Conservation (phyloP, 164 flowering plant species). For the Protea cynaroides region DNA sequence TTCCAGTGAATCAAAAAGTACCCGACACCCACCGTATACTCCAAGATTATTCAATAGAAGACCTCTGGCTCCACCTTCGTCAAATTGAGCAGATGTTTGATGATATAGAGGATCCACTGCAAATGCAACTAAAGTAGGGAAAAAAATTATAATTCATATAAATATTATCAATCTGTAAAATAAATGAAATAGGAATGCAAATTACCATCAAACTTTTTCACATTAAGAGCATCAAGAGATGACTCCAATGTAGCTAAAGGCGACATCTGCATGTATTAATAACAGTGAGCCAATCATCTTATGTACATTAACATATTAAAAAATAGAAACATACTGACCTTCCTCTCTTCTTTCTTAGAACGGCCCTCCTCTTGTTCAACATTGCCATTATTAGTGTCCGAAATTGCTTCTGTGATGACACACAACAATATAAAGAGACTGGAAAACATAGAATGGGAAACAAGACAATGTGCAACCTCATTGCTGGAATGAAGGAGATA, state of each 20-base stretch:
- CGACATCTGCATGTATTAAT: constrained; percentile 54
- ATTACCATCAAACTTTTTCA: constrained; percentile 93
- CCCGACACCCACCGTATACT: constrained; percentile 81
- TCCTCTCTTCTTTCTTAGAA: constrained; percentile 63
- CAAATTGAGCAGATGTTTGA: constrained; percentile 96
- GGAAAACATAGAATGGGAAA: neutral
- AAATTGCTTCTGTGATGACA: constrained; percentile 28
- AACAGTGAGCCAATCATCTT: constrained; percentile 13
- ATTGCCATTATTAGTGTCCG: constrained; percentile 28
- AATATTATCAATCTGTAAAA: neutral
- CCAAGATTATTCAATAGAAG: constrained; percentile 91
- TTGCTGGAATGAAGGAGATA: neutral
- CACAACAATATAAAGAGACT: constrained; percentile 9
- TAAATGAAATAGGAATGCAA: neutral
- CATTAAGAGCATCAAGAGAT: constrained; percentile 85
- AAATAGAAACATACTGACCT: constrained; percentile 35
- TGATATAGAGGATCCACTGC: constrained; percentile 94
- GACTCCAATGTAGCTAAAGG: constrained; percentile 86
- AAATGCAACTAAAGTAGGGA: constrained; percentile 60
- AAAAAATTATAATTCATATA: neutral
- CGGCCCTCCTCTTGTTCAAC: constrained; percentile 38
- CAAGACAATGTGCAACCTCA: neutral
- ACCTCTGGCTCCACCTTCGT: constrained; percentile 99
- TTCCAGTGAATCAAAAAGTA: constrained; percentile 91
- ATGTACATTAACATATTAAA: neutral